Evolutionary conservation across 2,329 filamentous ascomycete species (phyloP), one percentile per base, ranked within the genome.

Genomic region (Diaporthe helianthi): DNA sequence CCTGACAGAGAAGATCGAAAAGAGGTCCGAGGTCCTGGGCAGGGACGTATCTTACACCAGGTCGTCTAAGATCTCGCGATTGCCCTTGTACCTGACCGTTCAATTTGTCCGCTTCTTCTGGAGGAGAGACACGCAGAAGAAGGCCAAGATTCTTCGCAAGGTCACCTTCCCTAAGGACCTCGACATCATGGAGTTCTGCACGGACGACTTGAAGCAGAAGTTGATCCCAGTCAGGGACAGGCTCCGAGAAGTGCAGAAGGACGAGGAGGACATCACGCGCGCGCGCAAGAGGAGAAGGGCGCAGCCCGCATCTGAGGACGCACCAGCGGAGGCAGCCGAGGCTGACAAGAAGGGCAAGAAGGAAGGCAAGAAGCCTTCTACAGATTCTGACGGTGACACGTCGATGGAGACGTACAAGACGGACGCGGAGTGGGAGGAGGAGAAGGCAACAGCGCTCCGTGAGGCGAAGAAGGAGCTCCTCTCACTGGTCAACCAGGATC

Each of bases 111-210:
- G 96, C 73, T 99, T 99, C 83, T 98, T 95, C 84, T 99, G 96
- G 96, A 95, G 97, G 78, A 90, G 92, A 55, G 93, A 97, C 74
- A 94, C 93, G 4, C 92, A 97, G 80, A 98, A 98, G 85, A 99
- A 99, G 86, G 94, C 95, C 74, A 99, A 99, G 86, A 99, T 99
- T 75, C 95, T 99, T 93, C 93, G 94, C 78, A 99, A 98, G 82
- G 96, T 99, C 69, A 95, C 93, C 0, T 99, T 99, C 78, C 95
- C 95, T 8, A 90, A 93, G 63, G 96, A 99, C 80, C 84, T 99
- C 41, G 96, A 99, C 76, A 89, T 93, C 47, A 90, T 97, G 26
- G 96, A 99, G 78, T 98, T 97, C 81, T 99, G 96, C 80, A 95
- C 94, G 15, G 94, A 98, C 31, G 91, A 96, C 65, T 85, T 99